Conservation (phyloP, 2,329 filamentous ascomycete species). For the Aspergillus arachidicola region DNA sequence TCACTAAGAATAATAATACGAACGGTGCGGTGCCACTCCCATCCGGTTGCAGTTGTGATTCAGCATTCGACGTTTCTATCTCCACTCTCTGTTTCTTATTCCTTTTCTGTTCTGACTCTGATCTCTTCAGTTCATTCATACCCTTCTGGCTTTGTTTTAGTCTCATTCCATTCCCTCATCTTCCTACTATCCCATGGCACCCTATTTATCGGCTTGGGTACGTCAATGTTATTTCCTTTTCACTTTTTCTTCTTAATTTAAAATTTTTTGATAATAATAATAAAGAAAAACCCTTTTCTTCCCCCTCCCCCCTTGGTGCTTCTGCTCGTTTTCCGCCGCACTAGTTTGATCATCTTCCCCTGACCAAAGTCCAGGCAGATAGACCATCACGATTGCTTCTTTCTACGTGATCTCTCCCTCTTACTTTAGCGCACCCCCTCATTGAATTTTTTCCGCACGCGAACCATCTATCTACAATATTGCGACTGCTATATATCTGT, state of each 20-base stretch:
- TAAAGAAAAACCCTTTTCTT: too few relatives aligned
- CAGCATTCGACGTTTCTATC: conserved; percentile 15
- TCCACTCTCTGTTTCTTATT: conserved; percentile 27
- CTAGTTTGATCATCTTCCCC: conserved; percentile 13
- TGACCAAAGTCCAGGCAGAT: conserved; percentile 13
- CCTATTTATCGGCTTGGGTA: conserved; percentile 10
- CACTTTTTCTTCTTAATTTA: too few relatives aligned
- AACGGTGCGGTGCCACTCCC: background rate
- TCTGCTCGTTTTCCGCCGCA: background rate
- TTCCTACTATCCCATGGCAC: conserved; percentile 12
- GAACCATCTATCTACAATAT: background rate
- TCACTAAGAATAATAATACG: background rate
- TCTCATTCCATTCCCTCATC: background rate
- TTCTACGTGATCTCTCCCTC: conserved; percentile 1
- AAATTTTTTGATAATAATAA: background rate
- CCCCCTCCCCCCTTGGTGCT: background rate
- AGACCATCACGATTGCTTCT: conserved; percentile 3
- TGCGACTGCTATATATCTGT: background rate
- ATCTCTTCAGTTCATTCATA: conserved; percentile 7
- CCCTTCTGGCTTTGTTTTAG: background rate
- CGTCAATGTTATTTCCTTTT: background rate
- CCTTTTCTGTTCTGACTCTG: conserved; percentile 14
- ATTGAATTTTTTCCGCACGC: background rate
- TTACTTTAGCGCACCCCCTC: background rate
- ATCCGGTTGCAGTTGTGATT: conserved; percentile 8